phyloP scores from a whole-genome alignment of 495 filamentous ascomycete genomes.

The Aspergillus funiculosus region DNA sequence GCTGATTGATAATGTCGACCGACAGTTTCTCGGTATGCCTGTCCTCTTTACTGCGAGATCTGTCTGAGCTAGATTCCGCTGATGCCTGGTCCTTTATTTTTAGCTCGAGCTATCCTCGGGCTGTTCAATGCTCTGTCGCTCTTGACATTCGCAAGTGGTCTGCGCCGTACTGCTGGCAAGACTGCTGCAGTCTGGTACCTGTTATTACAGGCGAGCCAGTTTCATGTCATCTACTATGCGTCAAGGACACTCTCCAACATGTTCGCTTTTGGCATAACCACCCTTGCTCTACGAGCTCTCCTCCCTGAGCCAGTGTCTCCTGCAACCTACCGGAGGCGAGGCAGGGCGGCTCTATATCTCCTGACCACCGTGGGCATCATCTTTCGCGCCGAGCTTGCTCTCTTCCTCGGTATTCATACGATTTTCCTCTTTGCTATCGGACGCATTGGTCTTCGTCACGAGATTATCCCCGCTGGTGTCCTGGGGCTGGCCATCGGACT shows the following conservation, averaged over 20 bases:
- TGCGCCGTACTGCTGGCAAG: conserved; percentile 64
- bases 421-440: conserved; percentile 48
- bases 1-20: conserved; percentile 37
- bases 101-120: conserved; percentile 74
- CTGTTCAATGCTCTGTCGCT: conserved; percentile 68
- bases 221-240: conserved; percentile 92
- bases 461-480: conserved; percentile 64
- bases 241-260: conserved; percentile 91
- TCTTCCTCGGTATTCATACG: conserved; percentile 58
- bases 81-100: neutral
- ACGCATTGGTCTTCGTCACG: conserved; percentile 48
- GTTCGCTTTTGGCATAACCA: conserved; percentile 85
- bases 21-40: conserved; percentile 49
- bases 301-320: conserved; percentile 47
- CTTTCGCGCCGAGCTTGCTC: conserved; percentile 84
- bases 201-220: conserved; percentile 77
- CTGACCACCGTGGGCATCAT: conserved; percentile 78
- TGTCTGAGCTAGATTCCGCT: too few species aligned
- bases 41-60: neutral
- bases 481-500: conserved; percentile 58
- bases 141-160: conserved; percentile 53
- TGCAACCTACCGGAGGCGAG: conserved; percentile 36
- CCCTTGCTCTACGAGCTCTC: conserved; percentile 62
- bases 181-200: conserved; percentile 74
- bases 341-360: conserved; percentile 56